A percentile compares a stretch with the other conserved stretches of the same genome.
phyloP scores from a whole-genome alignment of 2,329 filamentous ascomycete species.

The Lecanosticta acicola region DNA sequence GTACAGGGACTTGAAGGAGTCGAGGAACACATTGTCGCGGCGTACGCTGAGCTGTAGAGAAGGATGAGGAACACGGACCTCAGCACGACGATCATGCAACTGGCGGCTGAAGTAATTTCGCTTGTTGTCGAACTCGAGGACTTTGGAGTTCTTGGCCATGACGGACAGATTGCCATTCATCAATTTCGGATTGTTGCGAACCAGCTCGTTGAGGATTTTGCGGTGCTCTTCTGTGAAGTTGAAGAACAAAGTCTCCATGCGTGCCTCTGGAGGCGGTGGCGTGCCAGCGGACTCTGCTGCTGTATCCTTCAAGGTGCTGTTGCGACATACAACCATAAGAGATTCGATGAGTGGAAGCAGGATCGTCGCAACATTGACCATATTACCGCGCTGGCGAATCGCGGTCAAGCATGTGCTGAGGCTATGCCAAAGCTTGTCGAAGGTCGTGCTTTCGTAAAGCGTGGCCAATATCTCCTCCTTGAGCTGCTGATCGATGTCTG shows the following conservation, averaged over 20 bases:
- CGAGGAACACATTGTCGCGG: constrained; percentile 92
- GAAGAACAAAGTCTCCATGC: constrained; percentile 90
- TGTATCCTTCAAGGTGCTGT: constrained; percentile 73
- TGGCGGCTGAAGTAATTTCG: constrained; percentile 97
- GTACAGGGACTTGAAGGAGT: constrained; percentile 96
- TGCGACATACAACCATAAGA: constrained; percentile 99
- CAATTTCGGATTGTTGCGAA: constrained; percentile 91
- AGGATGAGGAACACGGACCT: constrained; percentile 65
- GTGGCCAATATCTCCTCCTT: constrained; percentile 82
- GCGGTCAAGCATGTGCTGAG: constrained; percentile 81
- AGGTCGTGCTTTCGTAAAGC: constrained; percentile 85
- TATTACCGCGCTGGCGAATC: constrained; percentile 86
- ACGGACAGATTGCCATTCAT: constrained; percentile 98
- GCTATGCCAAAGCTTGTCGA: constrained; percentile 86
- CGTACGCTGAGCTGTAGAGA: constrained; percentile 84
- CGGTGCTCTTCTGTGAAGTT: constrained; percentile 96
- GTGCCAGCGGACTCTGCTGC: constrained; percentile 55
- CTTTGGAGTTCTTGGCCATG: constrained; percentile 96
- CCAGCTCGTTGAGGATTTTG: constrained; percentile 94
- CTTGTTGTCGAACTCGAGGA: constrained; percentile 98
- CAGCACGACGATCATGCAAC: constrained; percentile 69
- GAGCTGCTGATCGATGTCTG: constrained; percentile 50
- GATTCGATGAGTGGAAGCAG: constrained; percentile 90
- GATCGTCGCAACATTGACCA: constrained; percentile 96
- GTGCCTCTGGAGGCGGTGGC: constrained; percentile 64